Evolutionary conservation across 2,329 filamentous ascomycete genomes (phyloP).

Genomic region (Diaporthe aspalathi): DNA sequence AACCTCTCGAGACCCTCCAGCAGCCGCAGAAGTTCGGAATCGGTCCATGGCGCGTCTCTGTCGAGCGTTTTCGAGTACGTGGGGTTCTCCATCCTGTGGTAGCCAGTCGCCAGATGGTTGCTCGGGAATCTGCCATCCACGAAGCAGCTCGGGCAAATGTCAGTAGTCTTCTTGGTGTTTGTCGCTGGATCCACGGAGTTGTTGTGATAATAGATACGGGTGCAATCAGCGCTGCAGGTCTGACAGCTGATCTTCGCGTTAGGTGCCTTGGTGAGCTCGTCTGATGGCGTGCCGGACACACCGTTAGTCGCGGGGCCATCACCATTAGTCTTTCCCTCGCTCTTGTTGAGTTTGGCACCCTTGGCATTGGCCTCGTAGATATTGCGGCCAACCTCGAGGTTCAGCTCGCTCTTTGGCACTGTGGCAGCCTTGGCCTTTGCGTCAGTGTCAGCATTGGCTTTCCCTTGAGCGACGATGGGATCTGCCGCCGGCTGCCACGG

Average conservation of each 20-base stretch:
- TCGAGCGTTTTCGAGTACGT: constrained; percentile 82
- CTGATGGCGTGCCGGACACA: constrained; percentile 58
- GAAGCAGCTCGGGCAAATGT: constrained; percentile 92
- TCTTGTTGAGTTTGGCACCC: constrained; percentile 75
- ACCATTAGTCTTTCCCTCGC: constrained; percentile 79
- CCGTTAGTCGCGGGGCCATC: constrained; percentile 78
- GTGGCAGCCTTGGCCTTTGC: constrained; percentile 73
- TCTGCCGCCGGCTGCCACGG: constrained; percentile 93
- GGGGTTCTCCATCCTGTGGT: constrained; percentile 90
- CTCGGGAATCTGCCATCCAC: constrained; percentile 84
- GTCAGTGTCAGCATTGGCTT: constrained; percentile 77
- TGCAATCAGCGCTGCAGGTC: constrained; percentile 92
- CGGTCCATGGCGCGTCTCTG: constrained; percentile 88
- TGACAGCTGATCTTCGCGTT: constrained; percentile 83
- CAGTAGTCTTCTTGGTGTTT: constrained; percentile 79
- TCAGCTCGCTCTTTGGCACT: constrained; percentile 81
- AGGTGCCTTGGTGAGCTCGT: constrained; percentile 74
- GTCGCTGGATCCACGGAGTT: constrained; percentile 60
- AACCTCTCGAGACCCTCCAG: constrained; percentile 92
- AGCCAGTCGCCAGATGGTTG: constrained; percentile 83
- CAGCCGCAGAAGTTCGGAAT: constrained; percentile 87
- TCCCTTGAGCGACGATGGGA: constrained; percentile 72
- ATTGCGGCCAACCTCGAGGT: constrained; percentile 92
- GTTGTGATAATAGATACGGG: constrained; percentile 70
- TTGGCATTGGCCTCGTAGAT: constrained; percentile 95